Evolutionary conservation across 768 basidiomycete genomes (phyloP).

Genomic region (Mycena pura): DNA sequence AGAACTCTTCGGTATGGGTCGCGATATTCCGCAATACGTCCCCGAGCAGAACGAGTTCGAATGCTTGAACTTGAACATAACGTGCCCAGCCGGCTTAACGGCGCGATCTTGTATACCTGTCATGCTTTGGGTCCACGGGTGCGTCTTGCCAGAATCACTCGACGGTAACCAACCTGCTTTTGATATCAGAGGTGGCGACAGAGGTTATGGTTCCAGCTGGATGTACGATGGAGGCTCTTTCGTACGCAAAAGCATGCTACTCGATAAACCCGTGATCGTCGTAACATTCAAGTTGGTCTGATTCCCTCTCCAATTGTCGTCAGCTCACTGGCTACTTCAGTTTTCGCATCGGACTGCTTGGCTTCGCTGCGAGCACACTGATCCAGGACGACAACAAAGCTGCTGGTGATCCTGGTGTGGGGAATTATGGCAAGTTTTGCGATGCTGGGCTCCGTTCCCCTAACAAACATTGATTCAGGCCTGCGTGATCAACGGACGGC

Average conservation of each 20-base stretch:
- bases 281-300: constrained; percentile 76
- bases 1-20: constrained; percentile 63
- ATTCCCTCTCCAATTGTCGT: neutral
- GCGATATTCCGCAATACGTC: constrained; percentile 58
- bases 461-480: constrained; percentile 43
- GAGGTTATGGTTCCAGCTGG: constrained; percentile 80
- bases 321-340: constrained; percentile 6
- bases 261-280: constrained; percentile 70
- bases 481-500: constrained; percentile 69
- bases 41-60: constrained; percentile 77
- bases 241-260: constrained; percentile 68
- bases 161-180: constrained; percentile 11
- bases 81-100: constrained; percentile 66
- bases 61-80: constrained; percentile 82
- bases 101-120: constrained; percentile 67
- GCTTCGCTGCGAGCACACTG: constrained; percentile 72
- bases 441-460: neutral
- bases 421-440: constrained; percentile 70
- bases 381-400: constrained; percentile 71
- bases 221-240: constrained; percentile 76
- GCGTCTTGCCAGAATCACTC: constrained; percentile 33
- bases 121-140: constrained; percentile 92
- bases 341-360: too few species aligned
- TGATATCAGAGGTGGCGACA: constrained; percentile 65
- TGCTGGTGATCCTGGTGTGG: constrained; percentile 72